Evolutionary conservation across 768 basidiomycete species (phyloP).

Genomic region (Leccinum truebloodii): DNA sequence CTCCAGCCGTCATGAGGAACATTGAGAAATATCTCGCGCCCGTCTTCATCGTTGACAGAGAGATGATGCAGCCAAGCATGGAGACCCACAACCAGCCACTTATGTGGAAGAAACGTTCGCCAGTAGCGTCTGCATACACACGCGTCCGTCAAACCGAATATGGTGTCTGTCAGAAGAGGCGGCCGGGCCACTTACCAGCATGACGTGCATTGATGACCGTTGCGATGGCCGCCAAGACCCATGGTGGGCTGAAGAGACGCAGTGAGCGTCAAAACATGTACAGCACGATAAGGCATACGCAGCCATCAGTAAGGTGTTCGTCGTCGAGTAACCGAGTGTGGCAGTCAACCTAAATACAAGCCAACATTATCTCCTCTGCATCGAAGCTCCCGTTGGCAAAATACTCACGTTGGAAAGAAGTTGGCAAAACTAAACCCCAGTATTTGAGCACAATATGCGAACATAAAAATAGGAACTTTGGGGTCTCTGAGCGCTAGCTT

Average conservation of each 20-base stretch:
- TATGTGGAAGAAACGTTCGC: conserved; percentile 68
- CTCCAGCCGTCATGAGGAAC: conserved; percentile 47
- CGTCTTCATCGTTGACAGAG: conserved; percentile 49
- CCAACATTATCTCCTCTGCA: neutral
- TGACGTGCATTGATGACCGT: conserved; percentile 54
- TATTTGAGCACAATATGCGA: conserved; percentile 54
- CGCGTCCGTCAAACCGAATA: neutral
- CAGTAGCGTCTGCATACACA: conserved; percentile 46
- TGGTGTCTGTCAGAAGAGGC: neutral
- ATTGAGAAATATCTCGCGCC: conserved; percentile 58
- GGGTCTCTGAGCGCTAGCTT: conserved; percentile 58
- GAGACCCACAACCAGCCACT: conserved; percentile 59
- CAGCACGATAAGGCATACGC: conserved; percentile 42
- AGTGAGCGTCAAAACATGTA: neutral
- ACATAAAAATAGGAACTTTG: conserved; percentile 51
- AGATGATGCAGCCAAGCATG: conserved; percentile 61
- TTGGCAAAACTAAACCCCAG: conserved; percentile 61
- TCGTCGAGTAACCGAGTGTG: conserved; percentile 65
- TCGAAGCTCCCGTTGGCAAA: neutral
- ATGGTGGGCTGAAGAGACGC: conserved; percentile 51
- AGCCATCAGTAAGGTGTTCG: conserved; percentile 56
- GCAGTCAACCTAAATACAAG: conserved; percentile 45
- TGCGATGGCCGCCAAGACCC: conserved; percentile 54
- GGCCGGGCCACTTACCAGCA: conserved; percentile 35
- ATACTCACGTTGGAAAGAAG: conserved; percentile 54